A percentile compares a stretch with the other conserved stretches of the same genome.
Conservation (phyloP, 2,329 filamentous ascomycete species). For the Ceratocystis cacaofunesta region DNA sequence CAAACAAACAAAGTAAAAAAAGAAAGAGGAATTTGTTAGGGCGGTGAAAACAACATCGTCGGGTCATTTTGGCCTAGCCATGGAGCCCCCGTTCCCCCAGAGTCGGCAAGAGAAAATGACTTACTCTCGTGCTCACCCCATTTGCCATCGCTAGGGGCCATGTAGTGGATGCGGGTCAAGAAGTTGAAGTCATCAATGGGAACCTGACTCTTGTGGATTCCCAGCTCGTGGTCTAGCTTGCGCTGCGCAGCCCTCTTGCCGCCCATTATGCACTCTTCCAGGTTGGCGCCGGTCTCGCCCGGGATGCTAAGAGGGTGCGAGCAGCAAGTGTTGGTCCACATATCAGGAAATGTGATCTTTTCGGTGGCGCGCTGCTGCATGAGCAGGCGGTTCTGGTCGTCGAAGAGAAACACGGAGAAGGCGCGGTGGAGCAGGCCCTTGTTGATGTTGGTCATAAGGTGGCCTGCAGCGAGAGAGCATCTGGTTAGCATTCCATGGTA, state of each 20-base stretch:
- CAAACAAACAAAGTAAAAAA: too few species aligned
- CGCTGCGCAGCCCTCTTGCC: constrained; percentile 85
- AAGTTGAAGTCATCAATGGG: constrained; percentile 85
- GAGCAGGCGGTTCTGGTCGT: constrained; percentile 79
- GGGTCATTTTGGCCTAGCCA: background rate
- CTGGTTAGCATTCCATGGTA: background rate
- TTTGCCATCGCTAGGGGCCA: constrained; percentile 88
- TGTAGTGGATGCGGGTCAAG: constrained; percentile 94
- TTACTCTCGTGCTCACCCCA: constrained; percentile 98
- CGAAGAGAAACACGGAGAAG: constrained; percentile 96
- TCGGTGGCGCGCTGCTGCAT: constrained; percentile 89
- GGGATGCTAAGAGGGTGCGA: constrained; percentile 89
- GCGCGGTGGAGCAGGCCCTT: constrained; percentile 90
- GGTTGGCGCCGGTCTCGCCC: constrained; percentile 71
- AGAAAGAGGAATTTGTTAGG: too few species aligned
- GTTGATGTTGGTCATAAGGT: constrained; percentile 97
- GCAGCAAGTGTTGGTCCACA: constrained; percentile 99
- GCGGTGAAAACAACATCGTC: too few species aligned
- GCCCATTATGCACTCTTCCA: constrained; percentile 66
- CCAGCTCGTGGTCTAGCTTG: constrained; percentile 88
- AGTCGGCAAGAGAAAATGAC: constrained; percentile 24
- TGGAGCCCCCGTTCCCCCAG: background rate
- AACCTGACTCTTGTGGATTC: constrained; percentile 78
- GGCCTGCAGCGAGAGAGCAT: constrained; percentile 42
- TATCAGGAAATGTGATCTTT: constrained; percentile 98